Evolutionary conservation across 331 rosid genomes (phyloP), one percentile per base, ranked within the genome.

Genomic region (Pyracantha coccinea): DNA sequence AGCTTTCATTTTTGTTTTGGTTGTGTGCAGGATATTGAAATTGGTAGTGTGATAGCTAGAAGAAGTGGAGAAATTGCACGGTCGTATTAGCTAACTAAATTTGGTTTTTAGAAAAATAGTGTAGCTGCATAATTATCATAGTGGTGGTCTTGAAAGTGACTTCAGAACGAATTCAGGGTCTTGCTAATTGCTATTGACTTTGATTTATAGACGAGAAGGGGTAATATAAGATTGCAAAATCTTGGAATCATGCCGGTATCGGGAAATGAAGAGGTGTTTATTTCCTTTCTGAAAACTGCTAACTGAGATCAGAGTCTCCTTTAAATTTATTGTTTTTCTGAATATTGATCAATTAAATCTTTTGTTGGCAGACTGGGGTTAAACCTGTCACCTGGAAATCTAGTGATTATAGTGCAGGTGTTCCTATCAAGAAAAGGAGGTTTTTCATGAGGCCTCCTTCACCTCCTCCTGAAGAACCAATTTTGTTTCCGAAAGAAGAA

Each of bases 361-460:
- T 78, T 57, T 77, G 50, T 79, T 81, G 76, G 81, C 88, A 86
- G 90, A 78, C 74, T 45, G 83, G 81, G 81, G 72, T 83, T 33
- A 84, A 82, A 58, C 81, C 85, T 50, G 53, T 73, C 44, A 47
- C 25, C 76, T 66, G 78, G 77, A 78, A 78, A 32, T 32, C 74
- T 74, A 71, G 85, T 77, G 83, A 81, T 80, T 86, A 81, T 71
- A 77, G 66, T 75, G 81, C 86, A 74, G 85, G 84, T 76, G 78
- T 86, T 79, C 90, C 90, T 57, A 86, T 86, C 58, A 86, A 86
- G 88, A 86, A 87, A 84, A 88, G 99, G 79, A 85, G 90, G 89
- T 89, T 90, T 71, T 97, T 77, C 19, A 62, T 84, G 77, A 87
- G 83, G 77, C 80, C 85, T 68, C 78, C 88, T 72, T 80, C 96